Evolutionary conservation across 163 green algal genomes (phyloP).

Genomic region (Coccomyxa subellipsoidea): DNA sequence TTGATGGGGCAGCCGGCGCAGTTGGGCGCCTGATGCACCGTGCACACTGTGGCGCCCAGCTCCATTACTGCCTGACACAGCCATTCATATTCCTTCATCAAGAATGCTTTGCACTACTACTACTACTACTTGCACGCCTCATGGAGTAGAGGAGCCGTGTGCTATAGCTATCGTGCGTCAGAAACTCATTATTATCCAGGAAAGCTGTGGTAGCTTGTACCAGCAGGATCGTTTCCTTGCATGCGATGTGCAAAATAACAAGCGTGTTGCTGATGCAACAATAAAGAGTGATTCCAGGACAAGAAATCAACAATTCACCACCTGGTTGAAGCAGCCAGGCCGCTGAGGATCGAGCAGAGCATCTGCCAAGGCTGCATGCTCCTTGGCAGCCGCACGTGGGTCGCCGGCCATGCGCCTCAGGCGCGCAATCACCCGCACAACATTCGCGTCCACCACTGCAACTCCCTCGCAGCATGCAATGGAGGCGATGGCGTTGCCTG

Average conservation of each 20-base stretch:
- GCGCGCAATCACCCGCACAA: constrained; percentile 84
- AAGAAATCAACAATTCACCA: constrained; percentile 8
- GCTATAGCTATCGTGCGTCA: too few species aligned
- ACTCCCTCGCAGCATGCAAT: constrained; percentile 74
- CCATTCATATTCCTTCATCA: too few species aligned
- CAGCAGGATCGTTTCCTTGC: too few species aligned
- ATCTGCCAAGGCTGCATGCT: constrained; percentile 51
- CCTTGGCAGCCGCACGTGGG: constrained; percentile 25
- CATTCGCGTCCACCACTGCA: constrained; percentile 91
- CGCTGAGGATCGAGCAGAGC: constrained; percentile 62
- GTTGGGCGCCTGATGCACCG: constrained; percentile 51
- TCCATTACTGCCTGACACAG: constrained; percentile 90
- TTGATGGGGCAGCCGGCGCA: constrained; percentile 75
- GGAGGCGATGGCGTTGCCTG: constrained; percentile 79
- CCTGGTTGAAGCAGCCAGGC: constrained; percentile 92
- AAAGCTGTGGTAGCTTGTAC: too few species aligned
- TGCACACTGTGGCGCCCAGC: constrained; percentile 87
- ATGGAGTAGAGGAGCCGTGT: too few species aligned
- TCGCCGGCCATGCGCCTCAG: constrained; percentile 61
- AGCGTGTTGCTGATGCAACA: too few species aligned
- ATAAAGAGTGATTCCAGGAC: too few species aligned
- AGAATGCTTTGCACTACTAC: too few species aligned
- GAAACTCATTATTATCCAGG: too few species aligned
- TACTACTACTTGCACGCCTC: too few species aligned
- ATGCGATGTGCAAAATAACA: too few species aligned